phyloP scores from a whole-genome alignment of 208 protist species.

The Blechomonas ayalai region DNA sequence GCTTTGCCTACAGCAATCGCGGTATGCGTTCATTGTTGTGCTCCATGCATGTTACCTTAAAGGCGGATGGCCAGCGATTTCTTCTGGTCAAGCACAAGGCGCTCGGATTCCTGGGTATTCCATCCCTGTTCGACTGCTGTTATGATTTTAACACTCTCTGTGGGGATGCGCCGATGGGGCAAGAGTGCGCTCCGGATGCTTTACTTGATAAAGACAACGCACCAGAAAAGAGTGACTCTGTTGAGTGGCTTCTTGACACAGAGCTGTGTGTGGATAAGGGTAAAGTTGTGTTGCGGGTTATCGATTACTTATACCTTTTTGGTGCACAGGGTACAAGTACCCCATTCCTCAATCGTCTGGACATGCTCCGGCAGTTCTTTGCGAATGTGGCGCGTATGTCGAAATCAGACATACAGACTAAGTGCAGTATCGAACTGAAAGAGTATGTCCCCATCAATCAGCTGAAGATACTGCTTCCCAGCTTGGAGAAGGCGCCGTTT shows the following conservation, averaged over 20 bases:
- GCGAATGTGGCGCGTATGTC: slow-evolving; percentile 10
- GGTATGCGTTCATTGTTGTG: slow-evolving; percentile 13
- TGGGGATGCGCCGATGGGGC: slow-evolving; percentile 15
- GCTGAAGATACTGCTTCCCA: slow-evolving; percentile 39
- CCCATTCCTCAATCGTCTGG: slow-evolving; percentile 43
- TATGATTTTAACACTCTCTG: slow-evolving; percentile 75
- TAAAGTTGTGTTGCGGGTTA: slow-evolving; percentile 44
- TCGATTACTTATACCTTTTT: slow-evolving; percentile 82
- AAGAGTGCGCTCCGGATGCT: background rate
- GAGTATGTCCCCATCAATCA: slow-evolving; percentile 71
- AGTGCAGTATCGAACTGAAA: slow-evolving; percentile 36
- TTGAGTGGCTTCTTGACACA: slow-evolving; percentile 71
- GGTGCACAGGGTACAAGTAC: slow-evolving; percentile 40
- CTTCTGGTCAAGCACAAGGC: slow-evolving; percentile 63
- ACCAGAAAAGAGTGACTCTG: slow-evolving; percentile 6
- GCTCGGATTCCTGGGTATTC: slow-evolving; percentile 71
- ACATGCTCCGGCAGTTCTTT: slow-evolving; percentile 56
- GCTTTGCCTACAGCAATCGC: slow-evolving; percentile 27
- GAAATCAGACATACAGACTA: slow-evolving; percentile 4
- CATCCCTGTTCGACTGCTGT: slow-evolving; percentile 51
- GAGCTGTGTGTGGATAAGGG: slow-evolving; percentile 31
- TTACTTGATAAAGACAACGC: slow-evolving; percentile 4
- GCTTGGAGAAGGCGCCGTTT: slow-evolving; percentile 36
- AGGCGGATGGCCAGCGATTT: slow-evolving; percentile 73
- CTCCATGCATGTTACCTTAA: slow-evolving; percentile 64